Evolutionary conservation across 2,329 filamentous ascomycete species (phyloP).

Genomic region (Colletotrichum sp.): DNA sequence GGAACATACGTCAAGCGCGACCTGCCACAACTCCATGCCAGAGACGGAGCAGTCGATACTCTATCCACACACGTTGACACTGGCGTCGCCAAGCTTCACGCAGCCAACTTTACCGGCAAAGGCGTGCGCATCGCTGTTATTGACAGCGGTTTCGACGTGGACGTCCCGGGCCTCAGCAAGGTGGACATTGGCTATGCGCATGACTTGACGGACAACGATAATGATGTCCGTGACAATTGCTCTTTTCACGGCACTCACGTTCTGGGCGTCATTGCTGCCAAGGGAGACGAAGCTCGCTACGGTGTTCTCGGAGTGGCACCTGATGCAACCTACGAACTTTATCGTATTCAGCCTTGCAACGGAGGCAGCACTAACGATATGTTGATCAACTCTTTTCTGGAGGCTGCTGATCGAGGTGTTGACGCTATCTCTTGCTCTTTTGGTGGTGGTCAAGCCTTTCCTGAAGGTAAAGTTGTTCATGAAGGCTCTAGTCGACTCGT

Average conservation of each 20-base stretch:
- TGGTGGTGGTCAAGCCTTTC: neutral
- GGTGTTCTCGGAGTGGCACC: constrained; percentile 28
- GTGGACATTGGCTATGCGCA: neutral
- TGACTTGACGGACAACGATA: neutral
- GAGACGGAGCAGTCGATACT: neutral
- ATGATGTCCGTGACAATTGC: neutral
- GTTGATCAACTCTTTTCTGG: constrained; percentile 1
- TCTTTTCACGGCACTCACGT: constrained; percentile 1
- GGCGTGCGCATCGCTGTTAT: constrained; percentile 1
- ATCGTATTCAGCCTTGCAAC: constrained; percentile 23
- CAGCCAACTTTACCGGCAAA: neutral
- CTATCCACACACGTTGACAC: constrained; percentile 30
- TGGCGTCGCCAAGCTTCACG: neutral
- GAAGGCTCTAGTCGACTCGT: neutral
- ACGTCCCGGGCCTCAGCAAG: neutral
- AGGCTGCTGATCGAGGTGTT: neutral
- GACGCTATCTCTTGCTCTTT: neutral
- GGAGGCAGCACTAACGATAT: constrained; percentile 4
- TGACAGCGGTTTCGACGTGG: neutral
- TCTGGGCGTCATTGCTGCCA: neutral
- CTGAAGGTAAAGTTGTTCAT: neutral
- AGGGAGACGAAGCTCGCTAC: constrained; percentile 18
- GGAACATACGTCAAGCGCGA: neutral
- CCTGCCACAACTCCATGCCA: neutral
- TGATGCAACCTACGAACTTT: constrained; percentile 26